Base-by-base conservation (phyloP, 108 stramenopile species). In the Schizochytrium sp. region DNA sequence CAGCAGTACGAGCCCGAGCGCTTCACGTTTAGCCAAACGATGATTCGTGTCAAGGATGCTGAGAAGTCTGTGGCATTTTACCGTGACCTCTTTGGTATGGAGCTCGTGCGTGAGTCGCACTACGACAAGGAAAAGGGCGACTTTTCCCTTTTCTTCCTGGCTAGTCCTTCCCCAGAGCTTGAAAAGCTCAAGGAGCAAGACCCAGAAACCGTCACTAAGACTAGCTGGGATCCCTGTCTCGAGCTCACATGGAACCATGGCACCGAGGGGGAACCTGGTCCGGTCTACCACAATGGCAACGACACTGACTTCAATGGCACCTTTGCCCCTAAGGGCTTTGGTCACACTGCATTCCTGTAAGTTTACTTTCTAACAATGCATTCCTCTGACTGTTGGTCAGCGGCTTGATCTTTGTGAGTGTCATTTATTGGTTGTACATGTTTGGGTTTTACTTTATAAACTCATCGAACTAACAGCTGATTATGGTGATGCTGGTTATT, bases 1-100 rank as follows among this genome's bases (percentile, higher is more conserved):
- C 94, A 95, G 49, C 38, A 88, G 12, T 94, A 95, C 49, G 91
- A 94, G 47, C 19, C 59, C 59, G 95, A 92, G 88, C 96, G 95
- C 90, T 46, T 10, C 41, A 45, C 7, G 12, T 95, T 98, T 72
- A 96, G 96, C 1, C 98, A 99, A 89, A 98, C 97, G 53, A 99
- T 99, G 99, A 76, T 99, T 40, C 95, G 99, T 5, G 95, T 99
- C 56, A 98, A 98, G 89, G 98, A 99, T 92, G 95, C 97, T 53
- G 69, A 91, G 38, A 96, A 96, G 76, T 92, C 92, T 42, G 89
- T 99, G 17, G 93, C 94, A 46, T 98, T 98, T 88, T 99, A 98
- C 92, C 89, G 96, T 72, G 89, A 90, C 47, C 89, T 83, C 76
- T 89, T 60, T 58, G 46, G 96, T 57, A 96, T 97, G 97, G 95